phyloP scores from a whole-genome alignment of 2,329 filamentous ascomycete genomes.

The Alternaria sp. region DNA sequence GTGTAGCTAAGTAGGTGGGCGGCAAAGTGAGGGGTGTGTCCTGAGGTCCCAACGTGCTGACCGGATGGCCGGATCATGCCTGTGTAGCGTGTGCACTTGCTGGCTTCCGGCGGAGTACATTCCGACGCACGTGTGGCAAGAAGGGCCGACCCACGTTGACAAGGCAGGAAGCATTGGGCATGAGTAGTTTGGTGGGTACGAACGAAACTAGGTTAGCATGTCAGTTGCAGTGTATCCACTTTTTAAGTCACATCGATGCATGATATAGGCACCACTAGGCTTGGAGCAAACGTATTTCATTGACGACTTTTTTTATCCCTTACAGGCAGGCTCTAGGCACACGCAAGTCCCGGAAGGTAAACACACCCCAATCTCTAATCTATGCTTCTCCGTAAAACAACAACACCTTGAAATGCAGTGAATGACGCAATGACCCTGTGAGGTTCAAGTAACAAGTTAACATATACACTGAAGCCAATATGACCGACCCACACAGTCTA shows the following conservation, averaged over 20 bases:
- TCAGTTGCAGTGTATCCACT: neutral
- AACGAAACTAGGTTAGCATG: constrained; percentile 4
- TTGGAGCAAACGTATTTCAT: constrained; percentile 10
- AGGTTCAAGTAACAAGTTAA: constrained; percentile 13
- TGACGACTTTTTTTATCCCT: constrained; percentile 3
- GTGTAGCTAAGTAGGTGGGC: neutral
- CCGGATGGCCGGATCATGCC: constrained; percentile 1
- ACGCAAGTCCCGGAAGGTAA: constrained; percentile 1
- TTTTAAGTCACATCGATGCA: constrained; percentile 3
- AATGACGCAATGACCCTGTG: constrained; percentile 5
- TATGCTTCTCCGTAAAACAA: constrained; percentile 4
- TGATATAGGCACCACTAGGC: neutral
- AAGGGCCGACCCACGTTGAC: constrained; percentile 6
- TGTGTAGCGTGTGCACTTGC: constrained; percentile 4
- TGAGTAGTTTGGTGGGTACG: constrained; percentile 8
- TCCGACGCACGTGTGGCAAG: constrained; percentile 6
- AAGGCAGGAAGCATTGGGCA: neutral
- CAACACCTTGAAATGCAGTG: constrained; percentile 10
- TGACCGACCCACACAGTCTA: constrained; percentile 27
- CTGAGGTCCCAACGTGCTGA: constrained; percentile 1
- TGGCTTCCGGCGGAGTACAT: constrained; percentile 1
- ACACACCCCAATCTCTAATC: constrained; percentile 4
- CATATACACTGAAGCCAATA: constrained; percentile 31
- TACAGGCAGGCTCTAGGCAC: constrained; percentile 7
- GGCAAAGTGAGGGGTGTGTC: constrained; percentile 5